A percentile compares a stretch with the other conserved stretches of the same genome.
phyloP scores from a whole-genome alignment of 192 early-diverging fungal genomes.

The Coemansia sp. region DNA sequence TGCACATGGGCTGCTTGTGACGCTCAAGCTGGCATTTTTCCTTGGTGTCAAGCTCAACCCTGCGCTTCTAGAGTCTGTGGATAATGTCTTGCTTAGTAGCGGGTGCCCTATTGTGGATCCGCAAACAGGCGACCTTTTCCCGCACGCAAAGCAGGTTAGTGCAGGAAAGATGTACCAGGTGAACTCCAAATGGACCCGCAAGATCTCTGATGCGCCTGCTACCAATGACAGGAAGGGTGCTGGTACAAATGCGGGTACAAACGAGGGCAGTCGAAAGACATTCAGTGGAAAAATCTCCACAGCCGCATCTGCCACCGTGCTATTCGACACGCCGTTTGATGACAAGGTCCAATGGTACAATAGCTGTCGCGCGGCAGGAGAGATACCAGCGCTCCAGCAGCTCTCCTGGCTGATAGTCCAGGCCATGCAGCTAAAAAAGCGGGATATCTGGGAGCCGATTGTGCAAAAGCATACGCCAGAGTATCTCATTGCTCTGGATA shows the following conservation, averaged over 20 bases:
- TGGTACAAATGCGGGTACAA: not conserved
- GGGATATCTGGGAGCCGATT: slow-evolving; percentile 19
- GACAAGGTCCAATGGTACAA: slow-evolving; percentile 25
- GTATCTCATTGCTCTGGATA: slow-evolving; percentile 14
- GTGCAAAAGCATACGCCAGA: slow-evolving; percentile 24
- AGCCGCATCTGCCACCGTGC: not conserved
- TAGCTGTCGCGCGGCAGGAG: not conserved
- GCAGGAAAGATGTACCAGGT: not conserved
- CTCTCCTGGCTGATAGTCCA: slow-evolving; percentile 11
- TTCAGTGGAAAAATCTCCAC: too few species aligned
- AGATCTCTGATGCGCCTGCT: not conserved
- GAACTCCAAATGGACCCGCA: not conserved
- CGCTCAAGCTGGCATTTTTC: slow-evolving; percentile 15
- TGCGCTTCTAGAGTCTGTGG: slow-evolving; percentile 2
- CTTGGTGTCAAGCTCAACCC: not conserved
- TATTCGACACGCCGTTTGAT: slow-evolving; percentile 1
- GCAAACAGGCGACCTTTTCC: slow-evolving; percentile 8
- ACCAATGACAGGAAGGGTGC: not conserved
- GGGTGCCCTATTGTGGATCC: slow-evolving; percentile 10
- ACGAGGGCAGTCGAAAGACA: not conserved
- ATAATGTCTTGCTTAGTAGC: not conserved
- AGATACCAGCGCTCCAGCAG: slow-evolving; percentile 7
- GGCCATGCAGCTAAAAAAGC: slow-evolving; percentile 7
- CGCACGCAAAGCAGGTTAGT: not conserved
- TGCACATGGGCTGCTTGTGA: slow-evolving; percentile 7